Conservation (phyloP, 1,284 basidiomycete genomes). For the Moniliophthora roreri region DNA sequence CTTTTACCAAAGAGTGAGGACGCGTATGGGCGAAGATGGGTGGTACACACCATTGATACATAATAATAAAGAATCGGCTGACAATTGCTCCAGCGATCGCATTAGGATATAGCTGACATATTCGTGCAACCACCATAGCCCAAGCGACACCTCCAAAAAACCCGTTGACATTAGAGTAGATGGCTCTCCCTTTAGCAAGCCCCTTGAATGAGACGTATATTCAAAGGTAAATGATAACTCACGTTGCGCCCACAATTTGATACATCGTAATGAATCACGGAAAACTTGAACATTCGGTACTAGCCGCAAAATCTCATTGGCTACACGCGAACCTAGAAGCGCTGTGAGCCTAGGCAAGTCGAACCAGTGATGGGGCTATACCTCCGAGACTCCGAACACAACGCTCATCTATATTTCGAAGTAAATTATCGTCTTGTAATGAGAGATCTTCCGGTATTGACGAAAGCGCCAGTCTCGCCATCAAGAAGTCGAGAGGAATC, state of each 20-base stretch:
- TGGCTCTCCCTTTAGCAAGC: conserved; percentile 83
- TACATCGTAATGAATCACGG: conserved; percentile 91
- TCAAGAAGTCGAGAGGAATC: conserved; percentile 92
- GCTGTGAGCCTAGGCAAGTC: conserved; percentile 14
- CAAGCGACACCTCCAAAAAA: conserved; percentile 98
- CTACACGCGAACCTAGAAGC: conserved; percentile 84
- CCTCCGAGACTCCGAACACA: conserved; percentile 95
- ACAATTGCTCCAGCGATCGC: conserved; percentile 94
- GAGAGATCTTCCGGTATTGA: conserved; percentile 91
- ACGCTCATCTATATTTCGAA: conserved; percentile 92
- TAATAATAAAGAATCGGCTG: conserved; percentile 95
- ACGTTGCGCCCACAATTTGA: conserved; percentile 98
- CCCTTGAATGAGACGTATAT: conserved; percentile 12
- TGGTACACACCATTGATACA: conserved; percentile 85
- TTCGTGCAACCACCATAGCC: conserved; percentile 97
- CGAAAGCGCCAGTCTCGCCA: conserved; percentile 83
- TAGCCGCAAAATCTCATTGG: conserved; percentile 93
- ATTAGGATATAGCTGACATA: conserved; percentile 98
- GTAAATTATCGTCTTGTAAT: conserved; percentile 87
- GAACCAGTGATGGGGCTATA: conserved; percentile 29
- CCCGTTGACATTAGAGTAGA: conserved; percentile 98
- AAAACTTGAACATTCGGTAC: conserved; percentile 96
- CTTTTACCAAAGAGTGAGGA: conserved; percentile 36
- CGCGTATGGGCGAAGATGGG: not conserved
- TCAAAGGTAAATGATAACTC: conserved; percentile 30